Evolutionary conservation across 2,329 filamentous ascomycete genomes (phyloP).

Genomic region (Neonectria punicea): DNA sequence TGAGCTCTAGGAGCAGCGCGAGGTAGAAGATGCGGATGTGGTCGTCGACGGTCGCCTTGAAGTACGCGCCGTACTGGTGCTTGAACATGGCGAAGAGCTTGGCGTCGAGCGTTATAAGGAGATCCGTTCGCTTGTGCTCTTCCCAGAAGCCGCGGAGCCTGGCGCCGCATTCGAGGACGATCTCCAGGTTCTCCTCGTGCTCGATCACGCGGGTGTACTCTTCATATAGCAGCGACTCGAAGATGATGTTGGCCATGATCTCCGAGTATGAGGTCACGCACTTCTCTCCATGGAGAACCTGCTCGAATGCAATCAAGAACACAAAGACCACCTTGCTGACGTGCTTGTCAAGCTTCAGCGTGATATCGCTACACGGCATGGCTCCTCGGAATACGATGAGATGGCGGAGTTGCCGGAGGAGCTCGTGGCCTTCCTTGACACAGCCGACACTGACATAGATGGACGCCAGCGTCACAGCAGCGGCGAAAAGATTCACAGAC

Average conservation of each 20-base stretch:
- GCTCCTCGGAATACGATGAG: constrained; percentile 56
- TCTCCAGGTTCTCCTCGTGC: constrained; percentile 31
- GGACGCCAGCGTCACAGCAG: constrained; percentile 57
- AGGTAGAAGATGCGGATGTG: constrained; percentile 53
- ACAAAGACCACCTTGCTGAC: constrained; percentile 53
- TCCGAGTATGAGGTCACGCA: constrained; percentile 52
- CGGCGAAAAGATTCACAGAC: constrained; percentile 60
- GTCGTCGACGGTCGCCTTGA: constrained; percentile 43
- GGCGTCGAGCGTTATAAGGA: constrained; percentile 49
- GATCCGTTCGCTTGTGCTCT: constrained; percentile 44
- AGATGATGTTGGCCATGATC: constrained; percentile 46
- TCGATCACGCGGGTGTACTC: constrained; percentile 40
- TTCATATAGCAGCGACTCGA: constrained; percentile 38
- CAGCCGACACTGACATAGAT: constrained; percentile 57
- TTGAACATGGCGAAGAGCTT: constrained; percentile 53
- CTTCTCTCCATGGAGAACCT: constrained; percentile 49
- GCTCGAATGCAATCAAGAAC: constrained; percentile 58
- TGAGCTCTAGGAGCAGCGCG: constrained; percentile 52
- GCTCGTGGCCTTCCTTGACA: constrained; percentile 50
- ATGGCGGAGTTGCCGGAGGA: constrained; percentile 61
- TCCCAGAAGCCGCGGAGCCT: constrained; percentile 41
- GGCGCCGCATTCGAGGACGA: constrained; percentile 38
- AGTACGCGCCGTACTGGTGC: constrained; percentile 43
- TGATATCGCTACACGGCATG: constrained; percentile 51
- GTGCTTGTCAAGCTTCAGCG: constrained; percentile 50